Conservation (phyloP, 495 filamentous ascomycete species). For the Xylaria longipes region DNA sequence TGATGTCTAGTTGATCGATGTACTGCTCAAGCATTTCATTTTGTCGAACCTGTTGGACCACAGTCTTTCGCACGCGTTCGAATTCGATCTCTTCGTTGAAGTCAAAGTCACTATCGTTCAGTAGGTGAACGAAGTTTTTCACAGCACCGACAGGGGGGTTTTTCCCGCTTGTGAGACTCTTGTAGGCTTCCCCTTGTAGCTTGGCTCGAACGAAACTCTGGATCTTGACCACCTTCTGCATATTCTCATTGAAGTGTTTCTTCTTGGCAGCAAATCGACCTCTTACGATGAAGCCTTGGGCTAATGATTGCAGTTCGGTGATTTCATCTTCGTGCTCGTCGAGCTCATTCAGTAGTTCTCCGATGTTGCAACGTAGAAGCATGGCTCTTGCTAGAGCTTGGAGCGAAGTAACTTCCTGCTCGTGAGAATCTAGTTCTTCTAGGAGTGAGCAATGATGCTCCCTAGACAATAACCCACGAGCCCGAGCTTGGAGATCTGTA, state of each 20-base stretch:
- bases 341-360: constrained; percentile 71
- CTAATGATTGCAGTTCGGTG: constrained; percentile 74
- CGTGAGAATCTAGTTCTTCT: constrained; percentile 63
- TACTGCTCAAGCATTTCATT: constrained; percentile 98
- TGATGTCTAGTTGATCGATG: constrained; percentile 97
- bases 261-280: constrained; percentile 81
- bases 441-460: constrained; percentile 58
- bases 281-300: constrained; percentile 76
- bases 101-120: constrained; percentile 98
- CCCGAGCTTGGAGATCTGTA: constrained; percentile 70
- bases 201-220: constrained; percentile 94
- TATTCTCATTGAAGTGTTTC: constrained; percentile 89
- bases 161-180: constrained; percentile 92
- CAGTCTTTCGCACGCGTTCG: constrained; percentile 87
- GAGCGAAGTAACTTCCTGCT: constrained; percentile 64
- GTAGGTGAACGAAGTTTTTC: constrained; percentile 95
- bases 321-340: constrained; percentile 81
- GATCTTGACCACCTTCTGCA: constrained; percentile 98
- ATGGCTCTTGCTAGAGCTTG: constrained; percentile 82
- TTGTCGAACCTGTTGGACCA: constrained; percentile 95
- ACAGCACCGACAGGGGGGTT: constrained; percentile 96
- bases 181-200: constrained; percentile 97
- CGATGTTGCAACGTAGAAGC: constrained; percentile 74
- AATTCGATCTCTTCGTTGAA: constrained; percentile 99
- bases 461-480: constrained; percentile 68